Conservation (phyloP, 306 rosid genomes). For the Geum urbanum region DNA sequence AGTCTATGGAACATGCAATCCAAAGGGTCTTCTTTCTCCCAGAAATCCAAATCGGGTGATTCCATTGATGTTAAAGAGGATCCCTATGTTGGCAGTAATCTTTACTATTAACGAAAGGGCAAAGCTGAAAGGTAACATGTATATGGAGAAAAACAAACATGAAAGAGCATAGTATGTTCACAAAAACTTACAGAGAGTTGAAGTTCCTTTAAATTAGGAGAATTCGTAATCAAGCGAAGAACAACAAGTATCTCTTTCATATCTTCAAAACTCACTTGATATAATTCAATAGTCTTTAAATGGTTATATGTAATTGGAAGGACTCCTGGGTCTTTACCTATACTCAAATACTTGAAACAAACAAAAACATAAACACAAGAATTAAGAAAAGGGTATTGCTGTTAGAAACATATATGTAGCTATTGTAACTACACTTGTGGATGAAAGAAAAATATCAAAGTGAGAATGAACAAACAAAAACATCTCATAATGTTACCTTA, state of each 20-base stretch:
- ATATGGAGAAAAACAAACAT: conserved; percentile 6
- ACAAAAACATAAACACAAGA: conserved; percentile 13
- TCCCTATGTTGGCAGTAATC: conserved; percentile 37
- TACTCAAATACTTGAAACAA: conserved; percentile 71
- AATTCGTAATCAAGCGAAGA: conserved; percentile 70
- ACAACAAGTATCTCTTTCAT: conserved; percentile 78
- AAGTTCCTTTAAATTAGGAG: conserved; percentile 80
- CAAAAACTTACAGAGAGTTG: conserved; percentile 70
- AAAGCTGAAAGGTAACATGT: conserved; percentile 1
- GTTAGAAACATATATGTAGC: conserved; percentile 12
- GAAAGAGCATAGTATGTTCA: not conserved
- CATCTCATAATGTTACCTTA: conserved; percentile 47
- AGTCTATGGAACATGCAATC: conserved; percentile 45
- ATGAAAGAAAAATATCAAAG: not conserved
- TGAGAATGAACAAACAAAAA: conserved; percentile 17
- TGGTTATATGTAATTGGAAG: conserved; percentile 46
- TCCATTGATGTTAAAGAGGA: conserved; percentile 46
- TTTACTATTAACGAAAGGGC: conserved; percentile 14
- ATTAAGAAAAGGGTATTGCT: conserved; percentile 6
- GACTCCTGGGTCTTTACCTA: conserved; percentile 51
- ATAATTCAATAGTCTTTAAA: conserved; percentile 63
- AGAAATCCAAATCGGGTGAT: conserved; percentile 61
- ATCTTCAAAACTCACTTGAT: conserved; percentile 93
- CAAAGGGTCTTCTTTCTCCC: conserved; percentile 55
- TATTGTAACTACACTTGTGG: conserved; percentile 9